Conservation (phyloP, 176 grass and related monocot species). For the sorghum (Sorghum bicolor) region DNA sequence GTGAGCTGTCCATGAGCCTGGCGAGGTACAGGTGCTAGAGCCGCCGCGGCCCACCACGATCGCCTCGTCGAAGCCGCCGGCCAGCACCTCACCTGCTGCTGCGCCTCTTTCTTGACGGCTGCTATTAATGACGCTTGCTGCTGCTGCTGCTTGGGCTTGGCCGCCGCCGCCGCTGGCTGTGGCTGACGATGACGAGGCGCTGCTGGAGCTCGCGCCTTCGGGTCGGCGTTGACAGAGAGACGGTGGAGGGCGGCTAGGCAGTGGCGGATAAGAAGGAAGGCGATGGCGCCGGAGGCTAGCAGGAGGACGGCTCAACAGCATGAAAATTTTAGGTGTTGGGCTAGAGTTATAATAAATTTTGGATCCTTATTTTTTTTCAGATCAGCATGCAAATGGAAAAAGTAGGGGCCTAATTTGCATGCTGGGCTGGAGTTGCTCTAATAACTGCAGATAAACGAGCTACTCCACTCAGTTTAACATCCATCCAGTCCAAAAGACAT, state of each 20-base stretch:
- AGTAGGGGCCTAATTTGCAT: too few species aligned
- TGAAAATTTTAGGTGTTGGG: too few species aligned
- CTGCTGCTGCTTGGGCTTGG: not conserved
- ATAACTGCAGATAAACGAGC: too few species aligned
- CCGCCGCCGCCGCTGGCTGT: not conserved
- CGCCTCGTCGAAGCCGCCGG: constrained; percentile 56
- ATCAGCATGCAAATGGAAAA: too few species aligned
- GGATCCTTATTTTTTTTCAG: too few species aligned
- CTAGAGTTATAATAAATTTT: too few species aligned
- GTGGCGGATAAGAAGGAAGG: constrained; percentile 29
- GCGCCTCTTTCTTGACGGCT: not conserved
- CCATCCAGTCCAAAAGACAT: too few species aligned
- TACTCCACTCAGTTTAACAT: too few species aligned
- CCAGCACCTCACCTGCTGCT: constrained; percentile 62
- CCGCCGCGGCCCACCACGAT: constrained; percentile 74
- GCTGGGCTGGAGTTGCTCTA: too few species aligned
- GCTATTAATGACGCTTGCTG: not conserved
- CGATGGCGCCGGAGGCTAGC: constrained; percentile 32
- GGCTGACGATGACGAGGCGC: too few species aligned
- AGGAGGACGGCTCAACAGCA: too few species aligned
- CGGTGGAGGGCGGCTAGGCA: not conserved
- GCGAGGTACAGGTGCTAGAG: constrained; percentile 75
- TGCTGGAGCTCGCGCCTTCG: not conserved
- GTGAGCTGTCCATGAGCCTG: not conserved
- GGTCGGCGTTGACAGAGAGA: not conserved